phyloP scores from a whole-genome alignment of 208 protist species.

The Trypanosoma cruzi region DNA sequence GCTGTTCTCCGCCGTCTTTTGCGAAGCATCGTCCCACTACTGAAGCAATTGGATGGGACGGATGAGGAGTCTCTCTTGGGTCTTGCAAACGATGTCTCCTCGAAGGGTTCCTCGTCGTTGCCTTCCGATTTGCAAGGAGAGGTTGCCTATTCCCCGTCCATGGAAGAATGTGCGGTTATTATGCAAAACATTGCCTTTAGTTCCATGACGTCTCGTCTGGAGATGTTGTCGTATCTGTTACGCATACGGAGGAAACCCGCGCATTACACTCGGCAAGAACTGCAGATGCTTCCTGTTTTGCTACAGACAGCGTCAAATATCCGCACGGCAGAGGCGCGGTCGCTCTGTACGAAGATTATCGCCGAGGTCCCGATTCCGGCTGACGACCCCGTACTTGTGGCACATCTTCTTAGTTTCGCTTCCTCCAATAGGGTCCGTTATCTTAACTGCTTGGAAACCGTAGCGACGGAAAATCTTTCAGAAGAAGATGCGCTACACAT shows the following conservation, averaged over 20 bases:
- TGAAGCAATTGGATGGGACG: background rate
- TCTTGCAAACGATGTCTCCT: background rate
- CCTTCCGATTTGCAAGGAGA: background rate
- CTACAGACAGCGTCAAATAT: constrained; percentile 27
- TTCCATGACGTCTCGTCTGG: constrained; percentile 18
- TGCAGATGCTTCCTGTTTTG: constrained; percentile 21
- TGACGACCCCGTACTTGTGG: constrained; percentile 20
- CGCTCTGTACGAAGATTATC: constrained; percentile 5
- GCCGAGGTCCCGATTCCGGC: constrained; percentile 5
- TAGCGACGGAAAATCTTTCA: background rate
- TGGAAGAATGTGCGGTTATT: constrained; percentile 32
- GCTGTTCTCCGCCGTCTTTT: constrained; percentile 24
- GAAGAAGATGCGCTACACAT: constrained; percentile 11
- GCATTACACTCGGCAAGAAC: constrained; percentile 26
- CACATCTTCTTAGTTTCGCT: constrained; percentile 14
- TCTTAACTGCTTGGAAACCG: constrained; percentile 9
- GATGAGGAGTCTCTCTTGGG: background rate
- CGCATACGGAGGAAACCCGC: constrained; percentile 20
- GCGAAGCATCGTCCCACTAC: constrained; percentile 6
- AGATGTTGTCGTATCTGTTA: constrained; percentile 41
- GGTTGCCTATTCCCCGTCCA: constrained; percentile 17
- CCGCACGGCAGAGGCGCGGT: constrained; percentile 6
- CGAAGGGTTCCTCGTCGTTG: background rate
- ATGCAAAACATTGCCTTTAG: constrained; percentile 41
- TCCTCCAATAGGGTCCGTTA: background rate